Evolutionary conservation across 2,329 filamentous ascomycete species (phyloP).

Genomic region (Microthyrium microscopicum): DNA sequence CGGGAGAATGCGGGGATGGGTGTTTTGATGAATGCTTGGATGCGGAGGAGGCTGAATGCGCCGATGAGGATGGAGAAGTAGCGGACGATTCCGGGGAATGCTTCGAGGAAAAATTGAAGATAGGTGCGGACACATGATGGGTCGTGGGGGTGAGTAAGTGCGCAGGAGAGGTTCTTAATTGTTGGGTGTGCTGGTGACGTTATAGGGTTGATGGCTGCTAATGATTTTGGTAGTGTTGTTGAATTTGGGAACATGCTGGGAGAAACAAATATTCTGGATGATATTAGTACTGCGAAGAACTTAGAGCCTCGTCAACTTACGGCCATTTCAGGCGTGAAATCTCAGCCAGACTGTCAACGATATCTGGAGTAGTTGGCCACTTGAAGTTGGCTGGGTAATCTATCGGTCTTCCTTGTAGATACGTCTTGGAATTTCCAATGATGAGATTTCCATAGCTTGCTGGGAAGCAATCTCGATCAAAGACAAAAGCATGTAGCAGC

Average conservation of each 20-base stretch:
- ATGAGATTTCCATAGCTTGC: conserved; percentile 49
- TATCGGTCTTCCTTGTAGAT: conserved; percentile 56
- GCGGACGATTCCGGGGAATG: conserved; percentile 63
- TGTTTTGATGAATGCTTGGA: conserved; percentile 49
- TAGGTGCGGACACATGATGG: conserved; percentile 81
- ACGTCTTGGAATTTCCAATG: conserved; percentile 53
- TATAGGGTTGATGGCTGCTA: conserved; percentile 58
- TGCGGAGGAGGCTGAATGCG: conserved; percentile 50
- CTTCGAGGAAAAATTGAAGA: conserved; percentile 69
- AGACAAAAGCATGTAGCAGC: conserved; percentile 33
- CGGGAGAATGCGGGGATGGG: conserved; percentile 51
- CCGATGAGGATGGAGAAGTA: conserved; percentile 63
- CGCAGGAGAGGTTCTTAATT: conserved; percentile 73
- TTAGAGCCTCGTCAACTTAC: conserved; percentile 32
- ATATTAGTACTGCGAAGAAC: conserved; percentile 3
- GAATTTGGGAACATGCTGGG: conserved; percentile 70
- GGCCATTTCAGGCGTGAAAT: conserved; percentile 78
- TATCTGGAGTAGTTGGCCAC: conserved; percentile 62
- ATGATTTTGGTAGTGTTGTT: conserved; percentile 43
- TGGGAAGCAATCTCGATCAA: conserved; percentile 35
- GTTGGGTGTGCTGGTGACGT: conserved; percentile 74
- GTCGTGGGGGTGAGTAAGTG: conserved; percentile 70
- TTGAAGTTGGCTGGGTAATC: conserved; percentile 47
- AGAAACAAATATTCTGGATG: conserved; percentile 52
- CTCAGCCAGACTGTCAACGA: conserved; percentile 65